Conservation (phyloP, 1,139 yeast genomes). For the Candida sanyaensis region DNA sequence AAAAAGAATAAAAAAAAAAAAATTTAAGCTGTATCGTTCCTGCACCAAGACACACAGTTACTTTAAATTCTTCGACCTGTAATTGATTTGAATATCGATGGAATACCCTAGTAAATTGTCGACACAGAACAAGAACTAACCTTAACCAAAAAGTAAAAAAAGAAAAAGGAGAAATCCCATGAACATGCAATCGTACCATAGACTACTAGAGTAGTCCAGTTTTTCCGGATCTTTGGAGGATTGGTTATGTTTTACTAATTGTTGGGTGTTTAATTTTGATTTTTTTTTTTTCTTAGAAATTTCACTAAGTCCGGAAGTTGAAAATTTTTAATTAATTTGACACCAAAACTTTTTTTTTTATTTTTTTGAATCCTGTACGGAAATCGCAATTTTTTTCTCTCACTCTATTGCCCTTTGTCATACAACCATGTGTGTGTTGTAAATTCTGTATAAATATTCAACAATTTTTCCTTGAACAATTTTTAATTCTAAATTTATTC, state of each 20-base stretch:
- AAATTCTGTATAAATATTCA: conserved; percentile 10
- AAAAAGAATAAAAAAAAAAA: not conserved
- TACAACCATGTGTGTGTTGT: not conserved
- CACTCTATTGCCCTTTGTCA: not conserved
- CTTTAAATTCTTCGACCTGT: not conserved
- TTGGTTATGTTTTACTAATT: not conserved
- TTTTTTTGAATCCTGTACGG: conserved; percentile 1
- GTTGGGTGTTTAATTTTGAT: not conserved
- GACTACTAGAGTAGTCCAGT: no score
- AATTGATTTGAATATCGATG: not conserved
- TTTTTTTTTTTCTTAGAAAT: not conserved
- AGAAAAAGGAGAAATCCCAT: no score
- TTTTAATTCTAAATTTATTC: not conserved
- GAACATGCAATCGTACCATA: no score
- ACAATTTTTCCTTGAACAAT: conserved; percentile 7
- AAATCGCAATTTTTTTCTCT: not conserved
- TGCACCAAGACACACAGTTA: not conserved
- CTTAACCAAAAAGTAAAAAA: no score
- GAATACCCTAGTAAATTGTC: not conserved
- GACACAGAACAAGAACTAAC: not conserved
- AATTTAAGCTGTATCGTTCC: not conserved
- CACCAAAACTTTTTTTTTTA: not conserved
- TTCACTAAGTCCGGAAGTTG: conserved; percentile 4
- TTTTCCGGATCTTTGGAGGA: not conserved
- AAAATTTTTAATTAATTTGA: not conserved